A percentile compares a stretch with the other conserved stretches of the same genome.
phyloP scores from a whole-genome alignment of 139 green algal species.

The Nannochloris sp. region DNA sequence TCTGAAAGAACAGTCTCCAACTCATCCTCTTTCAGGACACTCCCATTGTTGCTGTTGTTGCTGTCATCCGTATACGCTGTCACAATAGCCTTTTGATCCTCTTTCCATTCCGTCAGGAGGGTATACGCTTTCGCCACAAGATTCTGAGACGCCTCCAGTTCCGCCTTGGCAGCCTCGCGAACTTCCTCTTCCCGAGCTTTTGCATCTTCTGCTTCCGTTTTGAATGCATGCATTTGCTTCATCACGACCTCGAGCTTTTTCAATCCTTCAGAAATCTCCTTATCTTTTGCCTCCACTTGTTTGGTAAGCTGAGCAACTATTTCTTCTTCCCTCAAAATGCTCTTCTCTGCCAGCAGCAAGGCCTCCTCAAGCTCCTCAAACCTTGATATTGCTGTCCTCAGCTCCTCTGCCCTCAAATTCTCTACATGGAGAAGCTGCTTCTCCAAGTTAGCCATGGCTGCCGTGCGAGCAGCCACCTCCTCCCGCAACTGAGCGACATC shows the following conservation, averaged over 20 bases:
- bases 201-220: not conserved
- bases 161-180: not conserved
- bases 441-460: slow-evolving; percentile 10
- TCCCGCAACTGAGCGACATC: slow-evolving; percentile 6
- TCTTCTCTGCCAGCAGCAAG: slow-evolving; percentile 15
- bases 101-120: not conserved
- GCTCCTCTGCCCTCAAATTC: slow-evolving; percentile 9
- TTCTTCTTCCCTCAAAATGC: not conserved
- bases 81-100: not conserved
- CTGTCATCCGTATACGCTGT: not conserved
- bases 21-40: slow-evolving; percentile 6
- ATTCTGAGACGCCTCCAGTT: not conserved
- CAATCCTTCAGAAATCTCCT: not conserved
- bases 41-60: not conserved
- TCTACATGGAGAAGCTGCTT: slow-evolving; percentile 15
- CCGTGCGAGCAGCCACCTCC: slow-evolving; percentile 9
- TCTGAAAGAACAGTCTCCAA: slow-evolving; percentile 21
- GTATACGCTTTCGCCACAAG: not conserved
- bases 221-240: not conserved
- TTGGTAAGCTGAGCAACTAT: not conserved
- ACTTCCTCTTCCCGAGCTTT: not conserved
- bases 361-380: slow-evolving; percentile 20
- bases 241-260: not conserved
- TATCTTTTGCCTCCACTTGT: slow-evolving; percentile 4
- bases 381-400: slow-evolving; percentile 2